Evolutionary conservation across 371 early-diverging fungal species (phyloP), one percentile per base, ranked within the genome.

Genomic region (Mortierella sp.): DNA sequence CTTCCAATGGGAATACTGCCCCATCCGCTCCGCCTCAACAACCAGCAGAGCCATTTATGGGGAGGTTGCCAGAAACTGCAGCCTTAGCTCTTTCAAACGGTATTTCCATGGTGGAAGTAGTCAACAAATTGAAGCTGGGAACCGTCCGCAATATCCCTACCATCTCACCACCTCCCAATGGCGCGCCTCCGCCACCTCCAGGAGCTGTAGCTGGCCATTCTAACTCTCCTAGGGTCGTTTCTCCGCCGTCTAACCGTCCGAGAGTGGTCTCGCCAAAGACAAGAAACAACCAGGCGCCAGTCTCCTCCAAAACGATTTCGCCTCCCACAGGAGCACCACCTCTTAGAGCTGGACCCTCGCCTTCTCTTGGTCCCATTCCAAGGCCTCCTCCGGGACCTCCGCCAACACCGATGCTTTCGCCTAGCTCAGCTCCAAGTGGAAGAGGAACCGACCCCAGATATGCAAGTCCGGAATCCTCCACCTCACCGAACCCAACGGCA

Each of bases 141-240:
- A 50, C 53, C 32, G 44, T 50, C 31, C 46, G 54, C 39, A 72
- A 52, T 37, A 72, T 67, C 37, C 44, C 67, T 7, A 72, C 72
- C 14, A 71, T 71, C 56, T 71, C 71, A 4, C 71, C 71, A 4
- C 71, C 71, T 28, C 71, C 71, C 14, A 43, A 60, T 32, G 64
- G 71, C 15, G 71, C 71, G 1, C 71, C 58, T 0, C 71, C 71
- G 43, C 71, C 60, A 26, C 71, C 71, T 14, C 71, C 71, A 17
- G 50, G 48, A 1, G 58, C 70, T 12, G 62, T 62, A n/a, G 70
- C 70, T 19, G 70, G 70, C 19, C 70, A 70, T 17, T 62, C 70
- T 12, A 70, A 70, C 43, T 47, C 48, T 6, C 70, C 70, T 0
- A 43, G 70, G n/a, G 62, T 70, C 47, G 52, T 70, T 42, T 70